Evolutionary conservation across 2,329 filamentous ascomycete genomes (phyloP), one percentile per base, ranked within the genome.

Genomic region (Verticillium isaacii): DNA sequence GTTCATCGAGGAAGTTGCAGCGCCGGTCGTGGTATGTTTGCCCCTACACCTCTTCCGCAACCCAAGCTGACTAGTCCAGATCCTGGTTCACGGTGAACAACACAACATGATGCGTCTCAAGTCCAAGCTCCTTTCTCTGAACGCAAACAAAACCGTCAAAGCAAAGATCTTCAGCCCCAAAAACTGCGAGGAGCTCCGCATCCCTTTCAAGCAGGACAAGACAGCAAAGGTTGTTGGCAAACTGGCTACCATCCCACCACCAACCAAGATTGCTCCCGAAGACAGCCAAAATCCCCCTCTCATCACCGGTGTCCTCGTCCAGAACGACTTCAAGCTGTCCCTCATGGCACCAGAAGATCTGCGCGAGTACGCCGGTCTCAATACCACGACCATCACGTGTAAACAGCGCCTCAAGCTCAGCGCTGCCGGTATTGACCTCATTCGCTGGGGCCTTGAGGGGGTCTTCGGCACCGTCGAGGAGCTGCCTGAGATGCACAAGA

Each of bases 71-170:
- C 56, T 25, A n/a, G 11, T n/a, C 9, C 63, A 94, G 91, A 97
- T 99, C 63, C 85, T 99, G 36, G 95, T 99, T 2, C 95, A 99
- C 68, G 95, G 95, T 61, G 95, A 99, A 73, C 93, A 95, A 70
- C 92, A 97, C 73, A 97, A 98, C 72, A 98, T 98, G 93, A 97
- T 95, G 84, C 89, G 95, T 60, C 81, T 99, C 32, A 97, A 97
- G 74, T 97, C 93, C 3, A 96, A 97, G 72, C 83, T 99, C 1
- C 85, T 98, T 4, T 94, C 92, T n/a, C 84, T 97, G 41, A 97
- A 97, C 71, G 88, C 90, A 32, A 87, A 88, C 66, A 94, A 94
- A 72, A 81, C 86, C 1, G 80, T 86, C 52, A 95, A 96, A 68
- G 89, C 92, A 67, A 97, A 98, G 73, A 92, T 99, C 12, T 98